Evolutionary conservation across 2,329 filamentous ascomycete genomes (phyloP).

Genomic region (Colletotrichum melonis): DNA sequence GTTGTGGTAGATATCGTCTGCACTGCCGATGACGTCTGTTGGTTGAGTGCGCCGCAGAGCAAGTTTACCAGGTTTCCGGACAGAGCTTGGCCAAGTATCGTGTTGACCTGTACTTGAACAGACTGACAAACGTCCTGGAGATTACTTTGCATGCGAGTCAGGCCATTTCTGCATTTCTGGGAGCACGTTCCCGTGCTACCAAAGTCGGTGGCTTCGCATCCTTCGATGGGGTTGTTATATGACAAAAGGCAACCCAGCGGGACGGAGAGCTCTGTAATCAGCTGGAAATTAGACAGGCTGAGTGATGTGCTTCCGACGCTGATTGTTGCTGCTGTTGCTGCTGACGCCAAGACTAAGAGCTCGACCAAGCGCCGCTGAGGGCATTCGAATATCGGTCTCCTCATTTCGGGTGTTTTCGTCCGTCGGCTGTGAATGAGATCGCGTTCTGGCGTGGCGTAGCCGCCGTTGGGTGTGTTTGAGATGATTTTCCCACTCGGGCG

Average conservation of each 20-base stretch:
- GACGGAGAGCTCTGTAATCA: constrained; percentile 49
- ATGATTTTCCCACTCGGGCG: not conserved
- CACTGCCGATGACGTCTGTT: constrained; percentile 9
- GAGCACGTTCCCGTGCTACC: constrained; percentile 50
- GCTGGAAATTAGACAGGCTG: constrained; percentile 52
- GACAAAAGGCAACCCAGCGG: constrained; percentile 52
- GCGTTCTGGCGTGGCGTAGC: constrained; percentile 1
- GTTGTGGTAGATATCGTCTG: constrained; percentile 19
- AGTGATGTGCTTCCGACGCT: constrained; percentile 21
- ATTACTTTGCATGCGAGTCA: constrained; percentile 42
- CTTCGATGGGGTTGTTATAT: constrained; percentile 54
- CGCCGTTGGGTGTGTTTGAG: constrained; percentile 4
- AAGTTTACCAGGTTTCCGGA: constrained; percentile 49
- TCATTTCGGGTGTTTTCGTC: constrained; percentile 12
- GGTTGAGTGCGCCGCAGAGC: constrained; percentile 43
- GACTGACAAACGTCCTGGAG: constrained; percentile 43
- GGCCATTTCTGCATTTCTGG: constrained; percentile 45
- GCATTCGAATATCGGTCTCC: constrained; percentile 6
- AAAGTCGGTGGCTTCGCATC: constrained; percentile 52
- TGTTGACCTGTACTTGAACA: constrained; percentile 40
- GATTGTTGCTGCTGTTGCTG: constrained; percentile 18
- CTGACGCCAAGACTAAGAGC: constrained; percentile 21
- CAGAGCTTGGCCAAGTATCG: constrained; percentile 51
- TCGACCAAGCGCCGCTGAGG: constrained; percentile 9
- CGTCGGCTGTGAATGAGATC: not conserved